A percentile compares a stretch with the other conserved stretches of the same genome.
Conservation (phyloP, 1,284 basidiomycete species). For the Golubevia pallescens region DNA sequence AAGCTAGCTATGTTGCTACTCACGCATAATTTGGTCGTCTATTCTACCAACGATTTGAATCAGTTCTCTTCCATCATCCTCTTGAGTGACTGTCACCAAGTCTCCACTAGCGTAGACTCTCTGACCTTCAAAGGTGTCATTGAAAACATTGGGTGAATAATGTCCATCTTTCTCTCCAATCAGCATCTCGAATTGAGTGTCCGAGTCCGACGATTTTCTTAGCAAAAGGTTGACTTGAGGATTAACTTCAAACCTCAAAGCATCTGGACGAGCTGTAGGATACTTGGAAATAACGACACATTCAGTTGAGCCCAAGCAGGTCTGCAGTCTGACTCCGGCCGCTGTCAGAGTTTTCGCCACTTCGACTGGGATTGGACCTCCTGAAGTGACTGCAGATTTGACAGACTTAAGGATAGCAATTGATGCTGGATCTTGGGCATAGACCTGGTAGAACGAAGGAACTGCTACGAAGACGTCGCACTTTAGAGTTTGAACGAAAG, state of each 20-base stretch:
- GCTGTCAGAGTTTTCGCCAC: not conserved
- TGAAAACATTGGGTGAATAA: not conserved
- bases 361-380: not conserved
- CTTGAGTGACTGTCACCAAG: not conserved
- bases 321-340: not conserved
- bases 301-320: not conserved
- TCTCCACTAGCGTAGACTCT: constrained; percentile 2
- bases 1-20: not conserved
- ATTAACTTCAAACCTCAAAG: no score
- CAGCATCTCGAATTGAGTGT: not conserved
- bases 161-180: not conserved
- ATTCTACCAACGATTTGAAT: constrained; percentile 1
- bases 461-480: not conserved
- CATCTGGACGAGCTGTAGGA: not conserved
- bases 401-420: not conserved
- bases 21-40: constrained; percentile 9
- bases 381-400: not conserved
- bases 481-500: not conserved
- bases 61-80: not conserved
- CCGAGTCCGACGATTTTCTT: not conserved
- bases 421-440: not conserved
- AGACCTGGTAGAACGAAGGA: not conserved
- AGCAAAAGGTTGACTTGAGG: no score
- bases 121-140: constrained; percentile 2
- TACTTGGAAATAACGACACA: not conserved